These are phyloP conservation scores for Galerina sulciceps DNA, from an alignment of 768 basidiomycete genomes.

Conservation along the genomic window DNA sequence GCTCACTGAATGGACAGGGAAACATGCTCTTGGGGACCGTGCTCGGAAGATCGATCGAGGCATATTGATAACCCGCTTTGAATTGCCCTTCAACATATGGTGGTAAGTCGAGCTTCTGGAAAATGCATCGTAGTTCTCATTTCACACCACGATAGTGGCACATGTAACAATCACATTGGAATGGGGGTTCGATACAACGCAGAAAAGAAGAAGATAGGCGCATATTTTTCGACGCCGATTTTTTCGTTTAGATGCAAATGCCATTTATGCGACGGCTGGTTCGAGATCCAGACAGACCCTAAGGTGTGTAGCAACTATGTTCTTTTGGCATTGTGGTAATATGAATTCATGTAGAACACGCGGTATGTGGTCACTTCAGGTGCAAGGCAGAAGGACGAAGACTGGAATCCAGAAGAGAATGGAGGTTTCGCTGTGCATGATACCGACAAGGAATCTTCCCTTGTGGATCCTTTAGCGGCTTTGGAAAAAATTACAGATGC, in stretches of 20 bases:
- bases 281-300: slow-evolving; percentile 97
- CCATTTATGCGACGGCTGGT: slow-evolving; percentile 95
- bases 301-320: slow-evolving; percentile 57
- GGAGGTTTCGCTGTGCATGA: slow-evolving; percentile 92
- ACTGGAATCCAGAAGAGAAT: slow-evolving; percentile 97
- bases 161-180: slow-evolving; percentile 95
- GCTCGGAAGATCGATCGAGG: slow-evolving; percentile 97
- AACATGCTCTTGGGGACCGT: slow-evolving; percentile 91
- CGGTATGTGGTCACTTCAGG: slow-evolving; percentile 92
- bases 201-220: slow-evolving; percentile 96
- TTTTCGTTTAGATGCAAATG: slow-evolving; percentile 98
- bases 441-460: slow-evolving; percentile 73
- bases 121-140: not conserved
- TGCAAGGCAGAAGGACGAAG: slow-evolving; percentile 93
- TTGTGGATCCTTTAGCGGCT: slow-evolving; percentile 80
- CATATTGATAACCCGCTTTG: slow-evolving; percentile 93
- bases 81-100: slow-evolving; percentile 96
- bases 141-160: slow-evolving; percentile 57
- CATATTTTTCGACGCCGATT: slow-evolving; percentile 94
- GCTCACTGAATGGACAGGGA: slow-evolving; percentile 52
- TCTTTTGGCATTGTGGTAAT: not conserved
- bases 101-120: slow-evolving; percentile 56
- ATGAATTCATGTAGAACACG: slow-evolving; percentile 68
- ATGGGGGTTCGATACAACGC: slow-evolving; percentile 99
- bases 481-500: slow-evolving; percentile 89